Conservation (phyloP, 305 asterid species). For the Salvia sclarea region DNA sequence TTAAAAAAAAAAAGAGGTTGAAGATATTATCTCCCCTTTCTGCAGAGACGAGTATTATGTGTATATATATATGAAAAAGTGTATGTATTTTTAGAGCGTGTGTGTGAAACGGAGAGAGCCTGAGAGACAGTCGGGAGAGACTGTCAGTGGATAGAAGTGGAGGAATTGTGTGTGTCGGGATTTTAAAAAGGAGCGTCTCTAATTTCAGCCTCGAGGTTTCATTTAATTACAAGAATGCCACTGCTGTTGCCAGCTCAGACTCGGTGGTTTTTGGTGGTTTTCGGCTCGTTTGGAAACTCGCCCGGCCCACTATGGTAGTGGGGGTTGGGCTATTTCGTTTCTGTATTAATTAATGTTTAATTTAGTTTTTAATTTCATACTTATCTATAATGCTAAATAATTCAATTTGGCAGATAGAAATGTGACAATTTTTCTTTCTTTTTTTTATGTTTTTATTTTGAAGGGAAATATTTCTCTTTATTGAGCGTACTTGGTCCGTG, state of each 20-base stretch:
- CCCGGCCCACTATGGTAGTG: neutral
- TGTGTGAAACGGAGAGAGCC: neutral
- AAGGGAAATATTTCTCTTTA: no score
- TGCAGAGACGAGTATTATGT: neutral
- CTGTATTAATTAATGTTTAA: neutral
- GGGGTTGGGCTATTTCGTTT: neutral
- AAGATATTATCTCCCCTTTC: neutral
- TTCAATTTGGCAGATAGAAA: neutral
- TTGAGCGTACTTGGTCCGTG: neutral
- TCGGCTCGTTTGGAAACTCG: neutral
- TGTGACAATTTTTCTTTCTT: neutral
- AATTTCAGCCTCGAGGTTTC: neutral
- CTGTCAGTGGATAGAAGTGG: conserved; percentile 30
- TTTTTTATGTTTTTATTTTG: no score
- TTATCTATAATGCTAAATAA: no score
- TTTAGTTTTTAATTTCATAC: neutral
- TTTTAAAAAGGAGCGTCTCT: conserved; percentile 16
- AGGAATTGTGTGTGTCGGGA: conserved; percentile 16
- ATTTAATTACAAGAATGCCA: conserved; percentile 29
- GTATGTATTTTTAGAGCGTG: neutral
- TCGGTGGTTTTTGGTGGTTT: neutral
- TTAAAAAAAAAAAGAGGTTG: neutral
- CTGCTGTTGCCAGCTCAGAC: conserved; percentile 12
- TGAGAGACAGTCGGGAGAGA: conserved; percentile 28
- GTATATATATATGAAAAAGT: neutral